Evolutionary conservation across 2,329 filamentous ascomycete species (phyloP).

Genomic region (Sarocladium strictum): DNA sequence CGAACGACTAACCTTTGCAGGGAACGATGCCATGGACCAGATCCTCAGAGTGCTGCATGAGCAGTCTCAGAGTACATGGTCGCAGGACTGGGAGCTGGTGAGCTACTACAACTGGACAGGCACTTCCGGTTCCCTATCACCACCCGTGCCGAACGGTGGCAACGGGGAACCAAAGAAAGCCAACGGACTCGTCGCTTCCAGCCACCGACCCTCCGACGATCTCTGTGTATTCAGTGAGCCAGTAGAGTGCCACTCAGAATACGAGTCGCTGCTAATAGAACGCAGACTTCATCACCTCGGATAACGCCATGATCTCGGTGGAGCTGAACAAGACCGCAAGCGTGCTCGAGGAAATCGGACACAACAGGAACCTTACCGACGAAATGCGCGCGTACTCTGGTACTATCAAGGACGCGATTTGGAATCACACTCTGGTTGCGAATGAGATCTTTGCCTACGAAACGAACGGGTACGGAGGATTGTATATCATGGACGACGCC

Average conservation of each 20-base stretch:
- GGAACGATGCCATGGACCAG: slow-evolving; percentile 48
- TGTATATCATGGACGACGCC: slow-evolving; percentile 65
- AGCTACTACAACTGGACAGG: slow-evolving; percentile 25
- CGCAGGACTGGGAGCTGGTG: slow-evolving; percentile 18
- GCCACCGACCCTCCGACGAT: slow-evolving; percentile 80
- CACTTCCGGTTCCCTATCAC: slow-evolving; percentile 18
- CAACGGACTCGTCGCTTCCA: slow-evolving; percentile 72
- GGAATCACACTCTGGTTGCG: slow-evolving; percentile 31
- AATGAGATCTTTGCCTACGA: slow-evolving; percentile 72
- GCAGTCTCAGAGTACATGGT: slow-evolving; percentile 21
- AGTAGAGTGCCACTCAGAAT: no score
- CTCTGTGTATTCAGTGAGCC: slow-evolving; percentile 57
- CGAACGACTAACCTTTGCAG: slow-evolving; percentile 54
- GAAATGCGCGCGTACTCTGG: slow-evolving; percentile 34
- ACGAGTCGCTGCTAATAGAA: no score
- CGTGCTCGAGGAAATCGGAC: slow-evolving; percentile 45
- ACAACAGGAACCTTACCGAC: slow-evolving; percentile 25
- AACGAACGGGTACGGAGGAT: slow-evolving; percentile 66
- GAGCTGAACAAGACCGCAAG: slow-evolving; percentile 53
- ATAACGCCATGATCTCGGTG: slow-evolving; percentile 34
- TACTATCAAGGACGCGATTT: slow-evolving; percentile 64
- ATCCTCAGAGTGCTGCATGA: slow-evolving; percentile 20
- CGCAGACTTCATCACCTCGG: slow-evolving; percentile 40
- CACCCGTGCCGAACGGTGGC: slow-evolving; percentile 56
- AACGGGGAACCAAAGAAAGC: slow-evolving; percentile 71